These are phyloP conservation scores for Fragilaria radians DNA, from an alignment of 108 stramenopile genomes.

Conservation along the genomic window DNA sequence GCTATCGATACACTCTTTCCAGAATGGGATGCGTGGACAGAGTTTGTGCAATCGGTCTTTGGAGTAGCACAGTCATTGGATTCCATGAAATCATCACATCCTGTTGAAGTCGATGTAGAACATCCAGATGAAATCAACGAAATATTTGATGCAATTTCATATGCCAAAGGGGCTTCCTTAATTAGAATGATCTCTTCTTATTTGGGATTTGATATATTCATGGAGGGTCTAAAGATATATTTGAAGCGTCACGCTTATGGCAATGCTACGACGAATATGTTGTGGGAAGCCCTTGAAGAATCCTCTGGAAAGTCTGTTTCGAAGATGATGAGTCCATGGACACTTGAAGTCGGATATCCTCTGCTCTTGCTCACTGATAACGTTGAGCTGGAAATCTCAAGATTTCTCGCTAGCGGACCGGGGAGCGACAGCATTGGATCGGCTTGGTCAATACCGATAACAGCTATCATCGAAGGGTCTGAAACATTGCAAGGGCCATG, in stretches of 20 bases:
- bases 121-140: conserved; percentile 61
- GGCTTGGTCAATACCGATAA: conserved; percentile 16
- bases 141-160: conserved; percentile 71
- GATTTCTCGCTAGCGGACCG: neutral
- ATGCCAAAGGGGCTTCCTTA: conserved; percentile 55
- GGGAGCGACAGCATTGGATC: neutral
- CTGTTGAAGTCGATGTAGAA: conserved; percentile 42
- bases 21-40: conserved; percentile 54
- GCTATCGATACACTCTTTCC: conserved; percentile 47
- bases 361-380: conserved; percentile 27
- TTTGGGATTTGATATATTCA: conserved; percentile 28
- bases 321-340: conserved; percentile 27
- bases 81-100: conserved; percentile 48
- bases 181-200: conserved; percentile 30
- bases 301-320: conserved; percentile 26
- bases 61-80: conserved; percentile 49
- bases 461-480: conserved; percentile 12
- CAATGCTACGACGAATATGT: conserved; percentile 22
- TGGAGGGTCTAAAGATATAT: conserved; percentile 27
- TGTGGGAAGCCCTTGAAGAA: conserved; percentile 50
- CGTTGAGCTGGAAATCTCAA: conserved; percentile 1
- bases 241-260: conserved; percentile 17
- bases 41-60: conserved; percentile 46
- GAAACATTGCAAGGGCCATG: conserved; percentile 7
- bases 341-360: conserved; percentile 42